Base-by-base conservation (phyloP, 2,329 filamentous ascomycete genomes). In the Ramularia collo-cygni region DNA sequence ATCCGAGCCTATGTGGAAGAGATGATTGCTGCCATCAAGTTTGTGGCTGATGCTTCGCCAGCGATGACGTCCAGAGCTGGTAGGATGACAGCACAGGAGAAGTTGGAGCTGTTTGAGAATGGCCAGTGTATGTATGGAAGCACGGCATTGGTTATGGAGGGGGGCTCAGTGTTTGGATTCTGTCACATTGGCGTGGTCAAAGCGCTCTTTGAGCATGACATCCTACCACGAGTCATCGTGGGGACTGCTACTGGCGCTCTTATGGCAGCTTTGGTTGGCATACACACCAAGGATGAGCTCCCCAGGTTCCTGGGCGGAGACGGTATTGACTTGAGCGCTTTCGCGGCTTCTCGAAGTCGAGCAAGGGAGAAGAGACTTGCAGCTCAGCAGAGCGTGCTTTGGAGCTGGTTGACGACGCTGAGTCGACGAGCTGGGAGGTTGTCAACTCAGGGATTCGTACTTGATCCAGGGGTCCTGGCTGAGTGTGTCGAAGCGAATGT, bases 1-100 rank as follows among this genome's bases (percentile, higher is more conserved):
- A 93, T 95, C 46, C 88, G 95, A 58, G 85, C 94, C 62, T 95
- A 95, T 58, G 81, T 94, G 46, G 81, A 83, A 1, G 82, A 92
- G 58, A 83, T 94, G 27, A 84, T 84, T 10, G 77, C 85, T 44
- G 82, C 85, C 2, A 79, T 95, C 39, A 77, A 85, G 44, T 82
- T 90, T 56, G 81, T 95, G 24, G 81, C 81, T 26, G 67, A 68
- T 14, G 71, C 86, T 37, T 79, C 83, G 14, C 81, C 77, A 0
- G 42, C 43, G 8, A 31, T 47, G 40, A 38, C 37, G n/a, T 44
- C 44, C 18, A 35, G 40, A 14, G 42, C 28, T 26, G 45, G 46
- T 5, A 30, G 41, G 6, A 68, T 87, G 50, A 82, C 79, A 12
- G 81, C 78, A 17, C 84, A 89, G 64, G 79, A 80, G 41, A 95